Base-by-base conservation (phyloP, 1,284 basidiomycete species). In the Sporisorium sorghi region DNA sequence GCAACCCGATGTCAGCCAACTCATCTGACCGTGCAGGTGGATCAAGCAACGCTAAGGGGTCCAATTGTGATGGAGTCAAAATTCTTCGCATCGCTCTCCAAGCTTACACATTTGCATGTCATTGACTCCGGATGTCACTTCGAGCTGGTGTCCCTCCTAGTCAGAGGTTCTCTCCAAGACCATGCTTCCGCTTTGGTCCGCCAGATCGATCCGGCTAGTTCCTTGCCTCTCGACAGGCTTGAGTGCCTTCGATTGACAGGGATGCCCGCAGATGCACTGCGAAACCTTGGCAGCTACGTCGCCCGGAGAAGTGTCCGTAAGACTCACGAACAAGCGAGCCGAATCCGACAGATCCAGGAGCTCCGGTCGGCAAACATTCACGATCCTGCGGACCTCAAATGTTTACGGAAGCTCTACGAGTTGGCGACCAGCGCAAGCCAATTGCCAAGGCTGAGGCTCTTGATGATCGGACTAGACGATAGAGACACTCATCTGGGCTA, bases 381-480 rank as follows among this genome's bases (percentile, higher is more conserved):
- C 28, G 9, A 30, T 9, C 28, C 28, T 30, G 28, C n/a, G n/a
- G n/a, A n/a, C n/a, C 28, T 30, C 28, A 5, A 21, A 21, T 42
- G 39, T 42, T 19, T 1, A n/a, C 19, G 10, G 19, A 21, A 7
- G n/a, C 49, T 51, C 10, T 51, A 51, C 49, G 33, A 51, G 8
- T 17, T 51, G 49, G 49, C 33, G 6, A 10, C 19, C 21, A 23
- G 17, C 21, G n/a, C 33, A 24, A 9, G 11, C 24, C 17, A 9
- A 5, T 24, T 51, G 49, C 49, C 49, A 30, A 35, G 14, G 11
- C 33, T 51, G 17, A 51, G 33, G 33, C 49, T 51, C 32, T n/a
- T 51, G 17, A 51, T 51, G 12, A n/a, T 51, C 49, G 49, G 35
- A n/a, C n/a, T n/a, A n/a, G n/a, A n/a, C n/a, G 14, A 11, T 51